A percentile compares a stretch with the other conserved stretches of the same genome.
phyloP scores from a whole-genome alignment of 768 basidiomycete genomes.

The Strobilomyces dryophilus region DNA sequence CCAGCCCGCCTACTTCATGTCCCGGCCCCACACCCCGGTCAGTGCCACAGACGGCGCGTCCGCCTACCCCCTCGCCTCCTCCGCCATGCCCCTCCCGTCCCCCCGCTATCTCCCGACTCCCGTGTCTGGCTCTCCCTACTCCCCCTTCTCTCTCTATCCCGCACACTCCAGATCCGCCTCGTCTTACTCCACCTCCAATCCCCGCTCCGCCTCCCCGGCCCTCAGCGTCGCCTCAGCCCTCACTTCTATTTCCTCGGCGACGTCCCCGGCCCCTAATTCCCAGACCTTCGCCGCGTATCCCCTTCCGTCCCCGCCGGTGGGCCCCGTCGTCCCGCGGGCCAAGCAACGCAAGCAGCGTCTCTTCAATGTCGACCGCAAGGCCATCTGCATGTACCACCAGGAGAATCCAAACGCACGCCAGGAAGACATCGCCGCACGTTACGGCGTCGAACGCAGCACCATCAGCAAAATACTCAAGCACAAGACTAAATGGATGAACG shows the following conservation, averaged over 20 bases:
- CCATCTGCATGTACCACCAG: constrained; percentile 65
- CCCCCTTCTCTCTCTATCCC: constrained; percentile 41
- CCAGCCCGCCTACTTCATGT: constrained; percentile 34
- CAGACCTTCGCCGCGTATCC: constrained; percentile 30
- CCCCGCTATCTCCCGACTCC: constrained; percentile 46
- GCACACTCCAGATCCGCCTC: constrained; percentile 46
- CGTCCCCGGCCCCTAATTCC: constrained; percentile 28
- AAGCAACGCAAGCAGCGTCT: constrained; percentile 73
- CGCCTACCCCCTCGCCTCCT: constrained; percentile 23
- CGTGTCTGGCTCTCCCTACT: constrained; percentile 42
- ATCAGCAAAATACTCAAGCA: constrained; percentile 89
- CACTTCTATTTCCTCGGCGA: constrained; percentile 47
- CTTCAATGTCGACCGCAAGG: constrained; percentile 67
- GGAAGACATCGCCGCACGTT: constrained; percentile 76
- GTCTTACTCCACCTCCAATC: constrained; percentile 41
- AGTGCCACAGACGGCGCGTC: constrained; percentile 28
- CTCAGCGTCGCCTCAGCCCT: constrained; percentile 51
- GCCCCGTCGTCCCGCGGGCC: constrained; percentile 31
- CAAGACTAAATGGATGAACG: constrained; percentile 76
- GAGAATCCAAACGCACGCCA: constrained; percentile 68
- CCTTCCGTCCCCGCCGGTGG: constrained; percentile 25
- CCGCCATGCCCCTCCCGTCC: constrained; percentile 32
- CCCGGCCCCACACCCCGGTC: constrained; percentile 39
- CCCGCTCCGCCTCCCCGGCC: constrained; percentile 59
- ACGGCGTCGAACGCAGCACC: constrained; percentile 86